Base-by-base conservation (phyloP, 306 rosid genomes). In the Medicago arabica region DNA sequence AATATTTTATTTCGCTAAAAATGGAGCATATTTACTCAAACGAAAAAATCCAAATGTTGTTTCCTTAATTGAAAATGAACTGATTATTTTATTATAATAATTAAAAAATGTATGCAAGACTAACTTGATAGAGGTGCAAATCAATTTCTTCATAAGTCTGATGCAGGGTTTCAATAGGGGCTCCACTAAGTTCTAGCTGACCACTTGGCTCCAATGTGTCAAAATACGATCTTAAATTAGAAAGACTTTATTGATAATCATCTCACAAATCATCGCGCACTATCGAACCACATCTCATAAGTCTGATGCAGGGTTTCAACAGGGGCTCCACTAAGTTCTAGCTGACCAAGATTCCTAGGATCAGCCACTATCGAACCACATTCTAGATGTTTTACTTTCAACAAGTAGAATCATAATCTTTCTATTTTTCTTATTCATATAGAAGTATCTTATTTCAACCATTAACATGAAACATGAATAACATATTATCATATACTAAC, bases 291-390 rank as follows among this genome's bases (percentile, higher is more conserved):
- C n/a, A n/a, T n/a, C n/a, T n/a, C n/a, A n/a, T n/a, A 92, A 70
- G 99, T 96, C 78, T 92, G 99, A 86, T 96, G 99, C 88, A 96
- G 86, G 28, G 97, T 96, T 84, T 92, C 97, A 83, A 96, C 86
- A 69, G 99, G 99, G 46, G 99, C 99, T 34, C 99, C 98, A 78
- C 99, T 96, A 61, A 96, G 97, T 87, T 96, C 99, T 89, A 96
- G 90, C 81, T 96, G 98, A 84, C 98, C 99, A 17, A n/a, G n/a
- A n/a, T n/a, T n/a, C n/a, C n/a, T n/a, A n/a, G n/a, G n/a, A n/a
- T n/a, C n/a, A n/a, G n/a, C n/a, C n/a, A n/a, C n/a, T n/a, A n/a
- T n/a, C n/a, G n/a, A n/a, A n/a, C n/a, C n/a, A n/a, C n/a, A n/a
- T n/a, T n/a, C n/a, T n/a, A n/a, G 3, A 41, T 19, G 43, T 67